Conservation (phyloP, 768 basidiomycete species). For the Heimioporus sp. region DNA sequence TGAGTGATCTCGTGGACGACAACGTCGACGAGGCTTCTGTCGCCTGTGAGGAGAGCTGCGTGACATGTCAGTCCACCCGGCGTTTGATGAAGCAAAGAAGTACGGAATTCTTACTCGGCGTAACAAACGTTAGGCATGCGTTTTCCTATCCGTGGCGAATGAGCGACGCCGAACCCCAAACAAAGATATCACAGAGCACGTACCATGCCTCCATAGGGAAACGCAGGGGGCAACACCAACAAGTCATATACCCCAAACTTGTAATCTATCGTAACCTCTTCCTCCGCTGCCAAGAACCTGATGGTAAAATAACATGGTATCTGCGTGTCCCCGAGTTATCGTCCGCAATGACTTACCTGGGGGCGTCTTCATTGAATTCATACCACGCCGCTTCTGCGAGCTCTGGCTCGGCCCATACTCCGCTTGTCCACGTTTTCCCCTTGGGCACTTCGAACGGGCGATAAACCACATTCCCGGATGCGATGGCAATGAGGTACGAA, state of each 20-base stretch:
- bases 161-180: neutral
- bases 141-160: constrained; percentile 60
- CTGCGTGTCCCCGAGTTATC: neutral
- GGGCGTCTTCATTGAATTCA: constrained; percentile 89
- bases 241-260: constrained; percentile 87
- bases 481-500: constrained; percentile 87
- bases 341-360: constrained; percentile 42
- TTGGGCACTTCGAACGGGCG: constrained; percentile 55
- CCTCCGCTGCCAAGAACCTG: constrained; percentile 72
- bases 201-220: constrained; percentile 91
- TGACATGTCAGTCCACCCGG: neutral
- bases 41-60: constrained; percentile 77
- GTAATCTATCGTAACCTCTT: constrained; percentile 72
- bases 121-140: constrained; percentile 81
- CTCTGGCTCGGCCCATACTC: constrained; percentile 90
- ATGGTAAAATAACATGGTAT: neutral
- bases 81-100: neutral
- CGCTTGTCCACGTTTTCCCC: constrained; percentile 74
- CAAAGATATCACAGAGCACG: neutral
- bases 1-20: constrained; percentile 85
- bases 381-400: constrained; percentile 74
- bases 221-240: constrained; percentile 83
- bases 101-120: constrained; percentile 58
- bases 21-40: constrained; percentile 86
- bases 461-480: constrained; percentile 79